Evolutionary conservation across 108 stramenopile species (phyloP).

Genomic region (Parmales sp.): DNA sequence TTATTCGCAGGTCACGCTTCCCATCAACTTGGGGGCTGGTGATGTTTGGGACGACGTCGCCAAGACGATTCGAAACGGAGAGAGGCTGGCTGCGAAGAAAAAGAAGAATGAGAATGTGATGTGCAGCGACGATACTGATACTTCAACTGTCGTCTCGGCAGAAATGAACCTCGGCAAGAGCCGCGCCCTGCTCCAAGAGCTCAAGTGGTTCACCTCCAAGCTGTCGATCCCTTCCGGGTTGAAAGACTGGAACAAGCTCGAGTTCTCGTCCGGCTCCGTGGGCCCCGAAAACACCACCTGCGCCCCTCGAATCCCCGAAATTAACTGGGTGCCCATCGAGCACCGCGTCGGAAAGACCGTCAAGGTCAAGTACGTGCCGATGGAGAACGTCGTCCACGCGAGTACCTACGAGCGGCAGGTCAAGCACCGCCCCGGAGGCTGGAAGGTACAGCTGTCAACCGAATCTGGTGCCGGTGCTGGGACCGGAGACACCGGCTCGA

Average conservation of each 20-base stretch:
- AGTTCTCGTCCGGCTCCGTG: not conserved
- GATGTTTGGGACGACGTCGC: no score
- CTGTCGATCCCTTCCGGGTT: conserved; percentile 11
- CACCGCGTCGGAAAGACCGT: conserved; percentile 18
- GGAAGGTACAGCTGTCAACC: conserved; percentile 12
- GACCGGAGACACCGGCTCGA: not conserved
- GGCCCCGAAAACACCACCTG: conserved; percentile 14
- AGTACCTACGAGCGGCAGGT: conserved; percentile 29
- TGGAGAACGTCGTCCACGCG: conserved; percentile 29
- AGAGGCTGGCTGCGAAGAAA: no score
- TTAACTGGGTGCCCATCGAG: conserved; percentile 21
- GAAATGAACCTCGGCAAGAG: conserved; percentile 21
- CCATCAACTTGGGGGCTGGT: no score
- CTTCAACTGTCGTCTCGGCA: no score
- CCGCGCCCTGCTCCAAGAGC: conserved; percentile 12
- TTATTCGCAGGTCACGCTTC: no score
- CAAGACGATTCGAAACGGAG: no score
- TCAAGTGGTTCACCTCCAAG: conserved; percentile 20
- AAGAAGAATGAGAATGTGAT: no score
- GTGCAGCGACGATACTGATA: no score
- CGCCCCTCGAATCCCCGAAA: conserved; percentile 16
- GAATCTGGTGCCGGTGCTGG: not conserved
- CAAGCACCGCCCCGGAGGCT: conserved; percentile 27
- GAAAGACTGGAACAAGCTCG: not conserved
- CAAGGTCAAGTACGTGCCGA: conserved; percentile 12